Conservation (phyloP, 2,329 filamentous ascomycete genomes). For the Arthrobotrys sphaeroides region DNA sequence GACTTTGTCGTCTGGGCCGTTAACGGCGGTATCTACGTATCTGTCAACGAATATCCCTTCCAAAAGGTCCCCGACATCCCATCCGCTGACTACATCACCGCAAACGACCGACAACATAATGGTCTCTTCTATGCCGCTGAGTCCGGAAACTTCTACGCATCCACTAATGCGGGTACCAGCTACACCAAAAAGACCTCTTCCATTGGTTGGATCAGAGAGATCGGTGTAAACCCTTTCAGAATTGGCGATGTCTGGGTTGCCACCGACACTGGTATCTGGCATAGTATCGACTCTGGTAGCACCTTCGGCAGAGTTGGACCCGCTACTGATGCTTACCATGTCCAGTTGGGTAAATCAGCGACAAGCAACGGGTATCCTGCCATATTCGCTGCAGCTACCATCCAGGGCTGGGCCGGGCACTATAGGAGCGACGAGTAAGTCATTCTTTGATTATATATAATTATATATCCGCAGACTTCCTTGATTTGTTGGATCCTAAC, state of each 20-base stretch:
- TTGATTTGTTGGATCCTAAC: not conserved
- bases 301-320: slow-evolving; percentile 62
- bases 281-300: slow-evolving; percentile 66
- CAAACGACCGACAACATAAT: slow-evolving; percentile 67
- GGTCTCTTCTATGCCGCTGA: slow-evolving; percentile 67
- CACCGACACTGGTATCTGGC: slow-evolving; percentile 68
- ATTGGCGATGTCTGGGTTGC: slow-evolving; percentile 71
- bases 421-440: slow-evolving; percentile 55
- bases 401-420: slow-evolving; percentile 54
- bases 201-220: slow-evolving; percentile 64
- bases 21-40: slow-evolving; percentile 44
- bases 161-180: slow-evolving; percentile 64
- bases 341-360: slow-evolving; percentile 54
- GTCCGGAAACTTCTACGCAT: slow-evolving; percentile 66
- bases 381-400: slow-evolving; percentile 55
- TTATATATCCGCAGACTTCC: not conserved
- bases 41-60: slow-evolving; percentile 62
- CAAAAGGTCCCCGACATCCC: slow-evolving; percentile 64
- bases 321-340: slow-evolving; percentile 54
- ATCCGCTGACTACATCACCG: slow-evolving; percentile 64
- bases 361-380: slow-evolving; percentile 54
- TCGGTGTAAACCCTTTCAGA: slow-evolving; percentile 68
- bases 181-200: slow-evolving; percentile 61
- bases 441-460: not conserved
- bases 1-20: slow-evolving; percentile 52